Conservation (phyloP, 1,139 yeast species). For the Yamadazyma sp. region DNA sequence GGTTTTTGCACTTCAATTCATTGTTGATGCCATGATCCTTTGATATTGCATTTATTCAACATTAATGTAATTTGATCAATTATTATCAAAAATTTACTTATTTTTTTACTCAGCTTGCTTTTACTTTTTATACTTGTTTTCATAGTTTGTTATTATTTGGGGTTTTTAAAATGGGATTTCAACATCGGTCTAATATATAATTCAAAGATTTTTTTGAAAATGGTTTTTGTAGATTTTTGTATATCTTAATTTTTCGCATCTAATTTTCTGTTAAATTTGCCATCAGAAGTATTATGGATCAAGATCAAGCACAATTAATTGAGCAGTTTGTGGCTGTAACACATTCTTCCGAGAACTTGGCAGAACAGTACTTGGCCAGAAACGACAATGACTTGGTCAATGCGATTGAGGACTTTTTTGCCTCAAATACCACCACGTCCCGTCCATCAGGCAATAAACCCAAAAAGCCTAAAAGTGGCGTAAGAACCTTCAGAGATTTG, state of each 20-base stretch:
- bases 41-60: conserved; percentile 63
- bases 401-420: conserved; percentile 46
- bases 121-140: conserved; percentile 19
- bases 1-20: conserved; percentile 33
- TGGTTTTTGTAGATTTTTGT: not conserved
- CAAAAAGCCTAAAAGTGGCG: conserved; percentile 19
- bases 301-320: conserved; percentile 22
- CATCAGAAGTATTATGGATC: conserved; percentile 6
- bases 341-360: conserved; percentile 36
- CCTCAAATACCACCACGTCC: conserved; percentile 13
- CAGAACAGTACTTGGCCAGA: conserved; percentile 43
- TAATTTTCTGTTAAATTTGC: conserved; percentile 5
- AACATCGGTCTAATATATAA: conserved; percentile 44
- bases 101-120: conserved; percentile 10
- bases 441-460: conserved; percentile 3
- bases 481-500: conserved; percentile 54
- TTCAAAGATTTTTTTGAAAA: conserved; percentile 9
- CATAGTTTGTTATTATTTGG: conserved; percentile 17
- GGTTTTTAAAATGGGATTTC: conserved; percentile 52
- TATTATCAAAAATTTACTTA: conserved; percentile 1
- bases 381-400: conserved; percentile 37
- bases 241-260: conserved; percentile 3
- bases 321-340: conserved; percentile 54
- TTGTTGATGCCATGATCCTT: conserved; percentile 42
- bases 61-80: conserved; percentile 49